Evolutionary conservation across 108 stramenopile species (phyloP), one percentile per base, ranked within the genome.

Genomic region (Nitzschia sp.): DNA sequence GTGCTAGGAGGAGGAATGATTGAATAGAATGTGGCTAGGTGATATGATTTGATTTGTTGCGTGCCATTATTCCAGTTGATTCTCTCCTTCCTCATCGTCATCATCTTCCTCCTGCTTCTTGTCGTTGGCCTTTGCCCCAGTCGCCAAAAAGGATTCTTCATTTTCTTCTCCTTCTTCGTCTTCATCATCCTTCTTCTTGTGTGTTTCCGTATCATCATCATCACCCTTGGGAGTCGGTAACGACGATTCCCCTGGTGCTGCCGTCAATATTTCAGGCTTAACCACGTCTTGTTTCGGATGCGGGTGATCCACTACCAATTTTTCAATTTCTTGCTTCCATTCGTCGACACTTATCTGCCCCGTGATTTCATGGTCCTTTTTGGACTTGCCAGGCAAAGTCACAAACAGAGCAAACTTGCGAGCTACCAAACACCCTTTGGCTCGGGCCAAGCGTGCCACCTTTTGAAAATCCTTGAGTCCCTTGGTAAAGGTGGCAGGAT

Each of bases 371-470:
- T 60, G 57, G 1, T 66, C 64, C 18, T 80, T 45, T 35, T 34
- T 51, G n/a, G 62, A 0, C 32, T 60, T 32, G 1, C 65, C 70
- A 17, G 68, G 63, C 15, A 64, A 51, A 11, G 27, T 31, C 13
- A 72, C 21, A 48, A 53, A 56, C 0, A 74, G 70, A 25, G 82
- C 83, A 70, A 93, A 93, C 65, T 96, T 93, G 19, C 92, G 75
- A 21, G 92, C 95, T 36, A 93, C 84, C 46, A 96, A 54, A 57
- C 91, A 96, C 1, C 92, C 92, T 46, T 82, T 82, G 9, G 64
- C 47, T 55, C 90, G 75, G 3, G 95, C 95, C 66, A 81, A 64
- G 24, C 30, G 26, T 8, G 65, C 75, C 19, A 96, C 88, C 21
- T 73, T 75, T 47, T 64, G 59, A 69, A 90, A 83, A 49, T 95